Percentiles rank a stretch among this genome's conserved stretches.
Conservation (phyloP, 345 rosid genomes). For the Durio zibethinus region DNA sequence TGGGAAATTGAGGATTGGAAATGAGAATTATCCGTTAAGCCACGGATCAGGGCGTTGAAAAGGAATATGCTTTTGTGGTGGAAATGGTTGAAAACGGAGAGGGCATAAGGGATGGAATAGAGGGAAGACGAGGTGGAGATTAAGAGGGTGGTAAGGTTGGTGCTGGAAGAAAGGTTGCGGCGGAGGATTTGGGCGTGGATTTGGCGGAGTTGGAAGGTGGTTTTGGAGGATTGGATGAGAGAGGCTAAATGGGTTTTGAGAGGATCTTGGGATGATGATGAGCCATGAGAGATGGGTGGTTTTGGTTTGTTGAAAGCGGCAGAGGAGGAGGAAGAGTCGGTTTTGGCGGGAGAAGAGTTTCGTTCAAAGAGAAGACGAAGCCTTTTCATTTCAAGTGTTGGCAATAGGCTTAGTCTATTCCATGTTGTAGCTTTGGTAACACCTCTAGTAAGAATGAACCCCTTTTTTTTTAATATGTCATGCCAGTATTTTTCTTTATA, state of each 20-base stretch:
- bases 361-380: slow-evolving; percentile 15
- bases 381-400: slow-evolving; percentile 16
- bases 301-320: background rate
- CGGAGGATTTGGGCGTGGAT: slow-evolving; percentile 57
- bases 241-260: slow-evolving; percentile 38
- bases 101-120: slow-evolving; percentile 37
- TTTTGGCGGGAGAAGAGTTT: slow-evolving; percentile 10
- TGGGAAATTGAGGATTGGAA: slow-evolving; percentile 34
- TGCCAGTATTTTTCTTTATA: too few relatives aligned
- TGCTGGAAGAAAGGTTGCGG: slow-evolving; percentile 34
- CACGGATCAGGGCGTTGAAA: slow-evolving; percentile 60
- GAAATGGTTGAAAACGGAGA: slow-evolving; percentile 38
- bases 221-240: slow-evolving; percentile 42
- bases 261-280: slow-evolving; percentile 13
- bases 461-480: too few relatives aligned
- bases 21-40: slow-evolving; percentile 38
- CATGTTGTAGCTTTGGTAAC: too few relatives aligned
- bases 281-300: background rate
- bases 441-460: too few relatives aligned
- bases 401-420: too few relatives aligned
- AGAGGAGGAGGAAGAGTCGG: background rate
- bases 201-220: slow-evolving; percentile 41
- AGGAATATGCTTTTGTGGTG: slow-evolving; percentile 39
- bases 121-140: slow-evolving; percentile 45
- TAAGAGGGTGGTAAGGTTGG: slow-evolving; percentile 41